A percentile compares a stretch with the other conserved stretches of the same genome.
Conservation (phyloP, 192 early-diverging fungal species). For the Backusella luteola region DNA sequence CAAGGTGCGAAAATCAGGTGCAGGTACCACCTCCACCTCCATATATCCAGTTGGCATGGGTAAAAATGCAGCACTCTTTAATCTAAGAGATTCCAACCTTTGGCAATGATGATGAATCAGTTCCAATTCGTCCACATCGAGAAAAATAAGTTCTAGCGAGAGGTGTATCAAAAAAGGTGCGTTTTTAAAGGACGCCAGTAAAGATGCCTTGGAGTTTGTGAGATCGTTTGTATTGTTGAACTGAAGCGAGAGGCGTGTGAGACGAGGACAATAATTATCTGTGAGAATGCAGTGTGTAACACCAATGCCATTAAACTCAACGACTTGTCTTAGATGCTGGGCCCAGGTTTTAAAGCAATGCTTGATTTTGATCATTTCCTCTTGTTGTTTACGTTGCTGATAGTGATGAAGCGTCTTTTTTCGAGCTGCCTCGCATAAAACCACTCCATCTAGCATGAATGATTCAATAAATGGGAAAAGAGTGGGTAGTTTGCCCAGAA, state of each 20-base stretch:
- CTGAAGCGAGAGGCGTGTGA: not conserved
- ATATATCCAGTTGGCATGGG: not conserved
- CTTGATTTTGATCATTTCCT: not conserved
- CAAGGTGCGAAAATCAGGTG: not conserved
- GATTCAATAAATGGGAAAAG: not conserved
- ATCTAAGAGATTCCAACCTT: not conserved
- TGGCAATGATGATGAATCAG: not conserved
- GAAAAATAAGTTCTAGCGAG: not conserved
- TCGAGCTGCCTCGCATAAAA: not conserved
- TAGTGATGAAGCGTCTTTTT: not conserved
- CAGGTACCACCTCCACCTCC: not conserved
- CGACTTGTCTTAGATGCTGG: not conserved
- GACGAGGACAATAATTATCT: not conserved
- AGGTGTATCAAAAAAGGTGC: not conserved
- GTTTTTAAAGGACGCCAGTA: not conserved
- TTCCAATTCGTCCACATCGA: not conserved
- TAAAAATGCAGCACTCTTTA: not conserved
- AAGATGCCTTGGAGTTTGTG: not conserved
- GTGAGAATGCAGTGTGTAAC: not conserved
- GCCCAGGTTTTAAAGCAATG: not conserved
- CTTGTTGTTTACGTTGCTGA: not conserved
- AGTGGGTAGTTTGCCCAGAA: not conserved
- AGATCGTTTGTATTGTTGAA: conserved; percentile 2
- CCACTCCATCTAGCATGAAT: conserved; percentile 1
- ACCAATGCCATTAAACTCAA: not conserved